phyloP scores from a whole-genome alignment of 805 yeast species.

The Jamesozyma hellenica region DNA sequence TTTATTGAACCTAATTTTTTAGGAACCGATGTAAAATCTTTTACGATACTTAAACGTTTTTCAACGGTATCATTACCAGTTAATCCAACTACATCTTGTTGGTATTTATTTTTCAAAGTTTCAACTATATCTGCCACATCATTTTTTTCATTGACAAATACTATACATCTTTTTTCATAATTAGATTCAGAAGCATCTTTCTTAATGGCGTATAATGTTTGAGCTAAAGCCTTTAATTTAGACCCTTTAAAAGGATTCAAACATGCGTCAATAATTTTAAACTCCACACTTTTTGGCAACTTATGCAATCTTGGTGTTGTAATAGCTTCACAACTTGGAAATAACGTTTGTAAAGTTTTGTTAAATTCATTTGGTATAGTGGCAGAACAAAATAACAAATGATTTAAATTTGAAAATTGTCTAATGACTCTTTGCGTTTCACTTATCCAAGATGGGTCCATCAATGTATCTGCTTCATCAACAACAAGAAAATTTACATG shows the following conservation, averaged over 20 bases:
- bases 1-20: constrained; percentile 26
- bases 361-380: constrained; percentile 78
- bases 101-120: constrained; percentile 38
- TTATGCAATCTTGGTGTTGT: constrained; percentile 78
- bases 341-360: constrained; percentile 45
- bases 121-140: constrained; percentile 51
- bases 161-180: constrained; percentile 64
- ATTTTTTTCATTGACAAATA: constrained; percentile 71
- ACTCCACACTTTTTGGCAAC: constrained; percentile 65
- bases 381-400: constrained; percentile 75
- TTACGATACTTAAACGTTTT: constrained; percentile 48
- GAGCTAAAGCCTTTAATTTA: constrained; percentile 75
- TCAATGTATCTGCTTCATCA: constrained; percentile 90
- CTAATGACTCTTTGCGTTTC: constrained; percentile 51
- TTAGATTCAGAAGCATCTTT: constrained; percentile 76
- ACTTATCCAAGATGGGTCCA: constrained; percentile 69
- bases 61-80: constrained; percentile 55
- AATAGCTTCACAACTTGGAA: constrained; percentile 56
- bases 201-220: constrained; percentile 75
- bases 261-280: constrained; percentile 66
- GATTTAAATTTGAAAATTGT: constrained; percentile 43
- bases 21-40: constrained; percentile 58
- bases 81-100: constrained; percentile 53
- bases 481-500: constrained; percentile 55
- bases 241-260: constrained; percentile 76